Evolutionary conservation across 2,329 filamentous ascomycete species (phyloP), one percentile per base, ranked within the genome.

Genomic region (Curvularia spicifera): DNA sequence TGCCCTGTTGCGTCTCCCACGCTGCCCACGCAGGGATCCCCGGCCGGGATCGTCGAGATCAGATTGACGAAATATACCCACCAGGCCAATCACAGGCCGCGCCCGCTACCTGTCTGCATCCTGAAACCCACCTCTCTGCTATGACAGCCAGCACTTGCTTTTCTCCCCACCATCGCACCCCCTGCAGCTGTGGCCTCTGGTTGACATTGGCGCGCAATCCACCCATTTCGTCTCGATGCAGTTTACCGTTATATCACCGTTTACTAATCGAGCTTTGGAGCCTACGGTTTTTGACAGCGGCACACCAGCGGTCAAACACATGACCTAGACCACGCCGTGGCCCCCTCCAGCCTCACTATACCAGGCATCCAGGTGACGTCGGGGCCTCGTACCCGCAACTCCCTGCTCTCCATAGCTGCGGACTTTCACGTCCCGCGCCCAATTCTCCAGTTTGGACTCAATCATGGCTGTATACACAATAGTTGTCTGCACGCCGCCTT

Each of bases 61-160:
- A 74, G 72, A 75, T 76, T 75, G 67, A 73, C 72, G 72, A 75
- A 66, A 65, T 60, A 66, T 68, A 65, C 59, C 57, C 70, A 51
- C 69, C 60, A 57, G 64, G 57, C 68, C 72, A 75, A 74, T 75
- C 56, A 58, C 53, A 18, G 57, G 35, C 55, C 53, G 51, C 58
- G 49, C 51, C 54, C 31, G 60, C 22, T 64, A 39, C 51, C 53
- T 50, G 56, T 61, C 60, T 56, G 60, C 64, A 55, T 63, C 56
- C 51, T 65, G 65, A 72, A 68, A 67, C 71, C 67, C 67, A 61
- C 67, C 65, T 65, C 69, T 64, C 64, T 5, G 7, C 39, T 39
- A 40, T 28, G 13, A 15, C 39, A 63, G 59, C 58, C 55, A 53
- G 61, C n/a, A 28, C 61, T 56, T 50, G 49, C 49, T 53, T 51